A percentile compares a stretch with the other conserved stretches of the same genome.
Conservation (phyloP, 2,329 filamentous ascomycete species). For the Catunica adiposa region DNA sequence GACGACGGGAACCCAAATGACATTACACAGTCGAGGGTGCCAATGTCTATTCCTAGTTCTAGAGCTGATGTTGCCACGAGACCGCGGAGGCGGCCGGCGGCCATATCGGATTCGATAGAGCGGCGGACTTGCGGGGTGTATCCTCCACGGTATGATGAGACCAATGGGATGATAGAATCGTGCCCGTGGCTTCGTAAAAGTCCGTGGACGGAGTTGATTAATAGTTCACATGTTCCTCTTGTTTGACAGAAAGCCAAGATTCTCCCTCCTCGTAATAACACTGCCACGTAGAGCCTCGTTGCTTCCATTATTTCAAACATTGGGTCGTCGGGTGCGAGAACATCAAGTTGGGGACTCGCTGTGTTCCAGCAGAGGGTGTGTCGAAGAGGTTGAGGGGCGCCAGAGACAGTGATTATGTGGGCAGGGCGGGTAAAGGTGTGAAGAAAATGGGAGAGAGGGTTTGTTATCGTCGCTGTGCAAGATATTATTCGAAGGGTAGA, state of each 20-base stretch:
- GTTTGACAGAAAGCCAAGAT: constrained; percentile 88
- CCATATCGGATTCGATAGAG: constrained; percentile 88
- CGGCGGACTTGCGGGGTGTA: constrained; percentile 86
- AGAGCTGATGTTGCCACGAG: constrained; percentile 88
- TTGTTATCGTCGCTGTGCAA: constrained; percentile 90
- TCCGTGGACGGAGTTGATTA: constrained; percentile 62
- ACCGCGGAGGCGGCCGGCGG: constrained; percentile 80
- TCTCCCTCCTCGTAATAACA: constrained; percentile 73
- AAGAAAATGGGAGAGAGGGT: constrained; percentile 79
- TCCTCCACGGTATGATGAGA: constrained; percentile 91
- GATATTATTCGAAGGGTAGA: constrained; percentile 77
- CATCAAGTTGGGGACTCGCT: background rate
- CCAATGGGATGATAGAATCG: constrained; percentile 55
- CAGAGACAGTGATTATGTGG: constrained; percentile 72
- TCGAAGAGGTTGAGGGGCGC: constrained; percentile 46
- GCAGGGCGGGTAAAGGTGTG: constrained; percentile 84
- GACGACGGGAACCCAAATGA: constrained; percentile 81
- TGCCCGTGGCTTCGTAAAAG: constrained; percentile 61
- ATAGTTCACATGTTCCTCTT: constrained; percentile 70
- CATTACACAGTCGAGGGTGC: constrained; percentile 80
- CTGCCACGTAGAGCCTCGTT: constrained; percentile 77
- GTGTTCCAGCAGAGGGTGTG: constrained; percentile 12
- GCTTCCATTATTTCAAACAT: constrained; percentile 40
- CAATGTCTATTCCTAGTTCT: constrained; percentile 90
- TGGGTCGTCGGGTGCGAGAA: constrained; percentile 2